Percentiles rank a stretch among this genome's conserved stretches.
Evolutionary conservation across 495 filamentous ascomycete genomes (phyloP).

Genomic region (Mytilinidion resinicola): DNA sequence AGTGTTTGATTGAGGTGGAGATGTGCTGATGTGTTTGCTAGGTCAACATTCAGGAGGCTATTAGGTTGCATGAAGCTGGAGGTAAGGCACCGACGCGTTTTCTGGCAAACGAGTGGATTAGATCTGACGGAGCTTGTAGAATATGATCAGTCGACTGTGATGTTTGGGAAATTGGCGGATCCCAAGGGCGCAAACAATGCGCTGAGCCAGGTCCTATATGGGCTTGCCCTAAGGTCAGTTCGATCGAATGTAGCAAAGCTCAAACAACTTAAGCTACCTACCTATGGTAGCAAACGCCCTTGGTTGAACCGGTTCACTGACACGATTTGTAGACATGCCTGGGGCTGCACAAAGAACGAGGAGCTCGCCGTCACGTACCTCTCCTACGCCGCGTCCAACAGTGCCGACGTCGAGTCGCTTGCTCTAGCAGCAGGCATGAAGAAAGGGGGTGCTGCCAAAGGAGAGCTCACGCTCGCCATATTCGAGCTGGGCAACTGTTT

Average conservation of each 20-base stretch:
- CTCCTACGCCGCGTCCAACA: constrained; percentile 82
- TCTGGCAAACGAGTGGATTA: not conserved
- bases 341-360: constrained; percentile 74
- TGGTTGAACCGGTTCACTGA: not conserved
- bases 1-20: not conserved
- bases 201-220: constrained; percentile 92
- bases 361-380: constrained; percentile 73
- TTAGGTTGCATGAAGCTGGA: constrained; percentile 83
- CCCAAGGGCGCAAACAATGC: constrained; percentile 82
- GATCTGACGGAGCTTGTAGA: constrained; percentile 26
- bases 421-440: constrained; percentile 80
- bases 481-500: constrained; percentile 95
- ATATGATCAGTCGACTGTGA: constrained; percentile 65
- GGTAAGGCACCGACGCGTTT: constrained; percentile 39
- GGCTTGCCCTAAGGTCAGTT: constrained; percentile 80
- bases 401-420: constrained; percentile 73
- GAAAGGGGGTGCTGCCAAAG: constrained; percentile 91
- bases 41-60: constrained; percentile 91
- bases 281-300: not conserved
- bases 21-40: constrained; percentile 32
- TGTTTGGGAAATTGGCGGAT: constrained; percentile 86
- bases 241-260: constrained; percentile 4
- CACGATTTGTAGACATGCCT: constrained; percentile 65
- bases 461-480: constrained; percentile 94
- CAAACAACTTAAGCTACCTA: not conserved